Base-by-base conservation (phyloP, 2,329 filamentous ascomycete genomes). In the Epichloe bromicola region DNA sequence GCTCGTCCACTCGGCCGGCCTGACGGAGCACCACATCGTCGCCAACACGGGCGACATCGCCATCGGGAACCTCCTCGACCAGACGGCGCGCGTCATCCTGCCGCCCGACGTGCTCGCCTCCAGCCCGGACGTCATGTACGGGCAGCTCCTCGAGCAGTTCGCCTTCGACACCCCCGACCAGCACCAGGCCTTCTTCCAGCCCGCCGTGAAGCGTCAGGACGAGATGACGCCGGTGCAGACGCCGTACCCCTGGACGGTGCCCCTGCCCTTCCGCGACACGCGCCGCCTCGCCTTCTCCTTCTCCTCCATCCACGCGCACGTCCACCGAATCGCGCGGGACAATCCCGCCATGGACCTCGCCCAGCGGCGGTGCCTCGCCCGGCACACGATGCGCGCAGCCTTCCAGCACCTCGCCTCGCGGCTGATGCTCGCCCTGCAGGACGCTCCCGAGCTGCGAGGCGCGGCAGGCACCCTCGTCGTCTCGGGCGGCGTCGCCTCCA, bases 21-120 rank as follows among this genome's bases (percentile, higher is more conserved):
- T 93, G 2, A 80, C 75, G 26, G 71, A 82, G 26, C 91, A 97
- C 66, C 69, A 72, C 45, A 79, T 94, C 53, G 69, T 97, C 26
- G 88, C 85, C 17, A 73, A 78, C 15, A 85, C 86, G 0, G 69
- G 68, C n/a, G 88, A 94, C 67, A 82, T 90, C 55, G 89, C 93
- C n/a, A 72, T 96, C 53, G 93, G 93, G 46, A 88, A 95, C 67
- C 80, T 86, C 60, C 72, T 98, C 36, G 93, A 98, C 71, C 95
- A 97, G 68, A 77, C 82, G 52, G 89, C 88, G 7, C 80, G 93
- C 45, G 73, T 76, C 15, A 80, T 96, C 52, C 68, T 97, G 1
- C 91, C 90, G 0, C 26, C 68, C 0, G 65, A 73, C 0, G 56
- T 82, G 3, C 65, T 91, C 20, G 67, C 74, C 17, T 63, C 64